Percentiles rank a stretch among this genome's conserved stretches.
Evolutionary conservation across 1,284 basidiomycete species (phyloP).

Genomic region (Ustilago esculenta): DNA sequence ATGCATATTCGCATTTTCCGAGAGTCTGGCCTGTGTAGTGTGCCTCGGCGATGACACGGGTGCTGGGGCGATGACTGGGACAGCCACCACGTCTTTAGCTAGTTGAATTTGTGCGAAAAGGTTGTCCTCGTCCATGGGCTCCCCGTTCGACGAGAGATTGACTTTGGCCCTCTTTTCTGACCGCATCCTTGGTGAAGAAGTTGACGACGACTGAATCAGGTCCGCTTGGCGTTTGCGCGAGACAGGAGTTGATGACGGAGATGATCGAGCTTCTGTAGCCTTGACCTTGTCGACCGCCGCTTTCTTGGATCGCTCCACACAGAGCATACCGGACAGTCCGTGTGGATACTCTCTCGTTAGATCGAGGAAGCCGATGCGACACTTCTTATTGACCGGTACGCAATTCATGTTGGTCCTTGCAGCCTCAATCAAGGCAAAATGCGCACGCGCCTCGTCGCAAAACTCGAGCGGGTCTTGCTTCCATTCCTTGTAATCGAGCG

Average conservation of each 20-base stretch:
- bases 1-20: neutral
- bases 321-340: slow-evolving; percentile 34
- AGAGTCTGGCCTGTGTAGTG: neutral
- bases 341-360: slow-evolving; percentile 17
- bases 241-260: slow-evolving; percentile 4
- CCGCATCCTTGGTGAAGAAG: slow-evolving; percentile 4
- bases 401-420: slow-evolving; percentile 34
- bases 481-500: slow-evolving; percentile 44
- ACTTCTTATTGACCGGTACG: slow-evolving; percentile 9
- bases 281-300: slow-evolving; percentile 2
- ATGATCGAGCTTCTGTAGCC: neutral
- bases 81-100: neutral
- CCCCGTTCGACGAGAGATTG: neutral
- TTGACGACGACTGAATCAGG: slow-evolving; percentile 6
- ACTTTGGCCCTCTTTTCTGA: slow-evolving; percentile 18
- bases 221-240: slow-evolving; percentile 23
- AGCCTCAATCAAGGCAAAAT: slow-evolving; percentile 42
- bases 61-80: neutral
- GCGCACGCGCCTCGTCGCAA: slow-evolving; percentile 22
- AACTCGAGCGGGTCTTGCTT: slow-evolving; percentile 30
- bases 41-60: neutral
- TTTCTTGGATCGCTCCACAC: slow-evolving; percentile 4
- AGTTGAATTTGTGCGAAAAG: neutral
- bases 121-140: slow-evolving; percentile 14
- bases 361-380: slow-evolving; percentile 45